Evolutionary conservation across 164 flowering plant genomes (phyloP), one percentile per base, ranked within the genome.

Genomic region (Vitis rotundifolia): DNA sequence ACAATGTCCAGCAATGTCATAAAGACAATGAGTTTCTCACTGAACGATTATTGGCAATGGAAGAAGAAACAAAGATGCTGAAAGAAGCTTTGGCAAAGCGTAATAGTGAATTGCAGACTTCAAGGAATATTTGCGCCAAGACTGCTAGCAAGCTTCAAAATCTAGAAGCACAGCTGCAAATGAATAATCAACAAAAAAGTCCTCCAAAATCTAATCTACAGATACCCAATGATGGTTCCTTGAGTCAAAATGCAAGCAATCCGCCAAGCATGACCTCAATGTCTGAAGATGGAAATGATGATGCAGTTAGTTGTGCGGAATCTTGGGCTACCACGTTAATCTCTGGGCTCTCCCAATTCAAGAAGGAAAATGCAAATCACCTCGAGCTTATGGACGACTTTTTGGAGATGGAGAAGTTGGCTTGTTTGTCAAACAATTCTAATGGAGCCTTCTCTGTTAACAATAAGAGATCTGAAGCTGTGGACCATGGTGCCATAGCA

Each of bases 361-460:
- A 84, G 81, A 90, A 83, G 74, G 94, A 85, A 22, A 91, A 81
- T 69, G 70, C 83, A 16, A 87, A 67, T 63, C 83, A 80, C 59
- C 67, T 89, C 83, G 93, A 88, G 67, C 87, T 93, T 61, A 96
- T 96, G 97, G 95, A 92, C 80, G 99, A 95, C 76, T 96, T 96
- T 76, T 80, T 93, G 52, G 98, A 96, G 84, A 93, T 96, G 98
- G 99, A 96, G 84, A 96, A 86, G 76, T 80, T 96, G 72, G 99
- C 98, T 14, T 74, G 89, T 72, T 73, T 74, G 47, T 74, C 92
- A 28, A 73, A 80, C 47, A 84, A 85, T 26, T 80, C 89, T 54
- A 83, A 86, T 78, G 86, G 80, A 50, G 70, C 77, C 12, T 59
- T 71, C 49, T 71, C 83, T n/a, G 31, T 68, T 71, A 50, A 68